These are phyloP conservation scores for Acanthamoeba sp. DNA, from an alignment of 208 protist species.

Conservation along the genomic window DNA sequence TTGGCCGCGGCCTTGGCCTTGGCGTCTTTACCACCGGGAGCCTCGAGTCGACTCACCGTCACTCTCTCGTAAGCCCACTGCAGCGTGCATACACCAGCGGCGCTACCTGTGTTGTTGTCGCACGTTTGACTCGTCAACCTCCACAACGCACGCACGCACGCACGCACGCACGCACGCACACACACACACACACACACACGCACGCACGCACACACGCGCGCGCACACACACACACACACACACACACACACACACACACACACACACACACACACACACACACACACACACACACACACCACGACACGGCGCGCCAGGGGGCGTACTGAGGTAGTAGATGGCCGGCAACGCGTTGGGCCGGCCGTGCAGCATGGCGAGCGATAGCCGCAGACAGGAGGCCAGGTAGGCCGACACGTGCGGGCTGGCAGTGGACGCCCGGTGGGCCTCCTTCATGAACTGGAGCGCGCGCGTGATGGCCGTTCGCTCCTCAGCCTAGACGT, in stretches of 20 bases:
- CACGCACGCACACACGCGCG: too few species aligned
- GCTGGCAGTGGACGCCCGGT: not conserved
- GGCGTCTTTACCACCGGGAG: not conserved
- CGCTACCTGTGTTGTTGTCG: not conserved
- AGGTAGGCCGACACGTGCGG: conserved; percentile 39
- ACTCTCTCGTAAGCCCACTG: conserved; percentile 30
- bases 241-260: too few species aligned
- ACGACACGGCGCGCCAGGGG: too few species aligned
- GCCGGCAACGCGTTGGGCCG: conserved; percentile 37
- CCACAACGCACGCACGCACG: too few species aligned
- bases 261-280: too few species aligned
- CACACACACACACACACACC: too few species aligned
- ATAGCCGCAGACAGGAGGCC: conserved; percentile 13
- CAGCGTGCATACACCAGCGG: not conserved
- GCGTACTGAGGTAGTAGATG: conserved; percentile 51
- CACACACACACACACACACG: too few species aligned
- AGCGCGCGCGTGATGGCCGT: not conserved
- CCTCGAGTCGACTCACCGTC: not conserved
- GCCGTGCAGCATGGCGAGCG: conserved; percentile 48
- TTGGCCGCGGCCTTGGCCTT: not conserved
- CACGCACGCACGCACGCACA: too few species aligned
- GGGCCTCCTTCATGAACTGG: not conserved
- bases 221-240: too few species aligned
- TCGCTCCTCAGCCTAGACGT: not conserved
- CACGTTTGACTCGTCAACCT: not conserved